Evolutionary conservation across 176 grass and related monocot species (phyloP), one percentile per base, ranked within the genome.

Genomic region (Carex pumila): DNA sequence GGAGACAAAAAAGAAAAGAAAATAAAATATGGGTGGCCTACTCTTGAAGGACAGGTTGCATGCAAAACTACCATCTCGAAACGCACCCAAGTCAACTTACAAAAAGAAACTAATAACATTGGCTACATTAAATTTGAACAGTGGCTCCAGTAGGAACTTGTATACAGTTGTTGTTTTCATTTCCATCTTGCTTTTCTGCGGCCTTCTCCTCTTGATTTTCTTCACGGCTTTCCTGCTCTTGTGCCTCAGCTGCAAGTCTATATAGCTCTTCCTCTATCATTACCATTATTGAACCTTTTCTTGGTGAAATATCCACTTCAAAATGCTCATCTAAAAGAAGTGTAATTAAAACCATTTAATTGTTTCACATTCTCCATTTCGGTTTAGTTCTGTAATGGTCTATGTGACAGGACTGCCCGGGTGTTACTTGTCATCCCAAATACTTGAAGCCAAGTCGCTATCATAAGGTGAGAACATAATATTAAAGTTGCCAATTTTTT

Each of bases 261-360:
- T 67, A 68, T 14, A 86, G 60, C 61, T 71, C 85, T 69, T 86
- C 85, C 56, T 80, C 84, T 86, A 86, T 68, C 84, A 86, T 86
- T 22, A 80, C 25, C 52, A 67, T 86, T 81, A 86, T 86, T 67
- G 73, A 75, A 60, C 52, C 73, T 86, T 86, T 86, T 59, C 84
- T 80, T 15, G 84, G 15, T 57, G 84, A 86, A 31, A 80, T 58
- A 86, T 86, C 84, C 71, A 79, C 80, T 37, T 64, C 84, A 69
- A 86, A 86, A 70, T 86, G 60, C 52, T 56, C 59, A 62, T 70
- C 84, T 86, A 41, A 80, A 80, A 62, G 17, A 82, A 86, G 63
- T 19, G 41, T 68, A 79, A 80, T 66, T 79, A 61, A 30, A 30
- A 59, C 29, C 13, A 86, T 80, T 76, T 19, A 69, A 69, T 47